These are phyloP conservation scores for Acephala macrosclerotiorum DNA, from an alignment of 2,329 filamentous ascomycete genomes.

Conservation along the genomic window DNA sequence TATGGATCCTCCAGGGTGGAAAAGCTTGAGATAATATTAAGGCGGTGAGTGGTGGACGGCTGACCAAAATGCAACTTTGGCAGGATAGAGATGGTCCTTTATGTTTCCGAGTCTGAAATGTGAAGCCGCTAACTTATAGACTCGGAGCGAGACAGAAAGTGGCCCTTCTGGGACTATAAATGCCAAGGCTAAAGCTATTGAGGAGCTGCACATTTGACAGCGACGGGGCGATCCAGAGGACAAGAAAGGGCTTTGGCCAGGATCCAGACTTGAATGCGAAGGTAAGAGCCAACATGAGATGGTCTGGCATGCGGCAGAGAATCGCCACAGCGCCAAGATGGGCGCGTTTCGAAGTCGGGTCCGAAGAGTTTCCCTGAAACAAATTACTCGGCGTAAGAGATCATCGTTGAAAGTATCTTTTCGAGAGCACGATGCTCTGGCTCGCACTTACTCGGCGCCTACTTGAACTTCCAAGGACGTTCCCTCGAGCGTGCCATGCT, in stretches of 20 bases:
- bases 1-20: constrained; percentile 32
- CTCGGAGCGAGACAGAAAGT: constrained; percentile 31
- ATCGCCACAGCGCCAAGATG: constrained; percentile 27
- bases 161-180: constrained; percentile 26
- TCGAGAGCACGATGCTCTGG: constrained; percentile 5
- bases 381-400: constrained; percentile 25
- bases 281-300: constrained; percentile 15
- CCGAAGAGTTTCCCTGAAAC: constrained; percentile 16
- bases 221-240: constrained; percentile 25
- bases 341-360: constrained; percentile 16
- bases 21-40: constrained; percentile 26
- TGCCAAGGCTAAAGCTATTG: constrained; percentile 23
- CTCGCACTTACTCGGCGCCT: constrained; percentile 20
- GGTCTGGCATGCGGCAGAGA: constrained; percentile 11
- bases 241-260: constrained; percentile 27
- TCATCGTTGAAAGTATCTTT: constrained; percentile 17
- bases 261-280: constrained; percentile 20
- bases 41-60: constrained; percentile 32
- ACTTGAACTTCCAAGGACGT: constrained; percentile 16
- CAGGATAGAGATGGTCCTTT: constrained; percentile 21
- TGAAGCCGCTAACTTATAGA: constrained; percentile 38
- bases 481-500: constrained; percentile 20
- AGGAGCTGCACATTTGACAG: constrained; percentile 34
- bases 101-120: constrained; percentile 30
- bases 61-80: constrained; percentile 28